These are phyloP conservation scores for Persicaria maculosa DNA, from an alignment of 148 eudicot species.

Conservation along the genomic window DNA sequence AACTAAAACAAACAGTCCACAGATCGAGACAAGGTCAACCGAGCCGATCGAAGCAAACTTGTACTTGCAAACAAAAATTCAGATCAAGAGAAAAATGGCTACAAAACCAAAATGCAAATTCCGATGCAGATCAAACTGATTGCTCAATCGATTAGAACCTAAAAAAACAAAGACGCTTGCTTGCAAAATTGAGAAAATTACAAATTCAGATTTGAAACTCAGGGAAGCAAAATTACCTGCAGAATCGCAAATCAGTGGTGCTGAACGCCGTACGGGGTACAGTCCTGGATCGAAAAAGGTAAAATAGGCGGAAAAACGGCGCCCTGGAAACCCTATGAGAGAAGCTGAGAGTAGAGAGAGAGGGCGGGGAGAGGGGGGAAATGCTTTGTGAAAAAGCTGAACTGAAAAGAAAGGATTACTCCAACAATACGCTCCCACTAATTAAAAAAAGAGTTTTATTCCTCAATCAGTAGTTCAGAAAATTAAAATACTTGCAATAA, in stretches of 20 bases:
- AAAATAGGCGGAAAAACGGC: constrained; percentile 26
- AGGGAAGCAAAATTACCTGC: constrained; percentile 27
- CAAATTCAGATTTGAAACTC: constrained; percentile 11
- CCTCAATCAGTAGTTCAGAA: background rate
- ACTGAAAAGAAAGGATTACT: constrained; percentile 11
- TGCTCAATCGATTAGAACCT: background rate
- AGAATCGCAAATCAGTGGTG: constrained; percentile 14
- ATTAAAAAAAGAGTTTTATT: background rate
- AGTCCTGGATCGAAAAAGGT: constrained; percentile 25
- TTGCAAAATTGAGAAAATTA: background rate
- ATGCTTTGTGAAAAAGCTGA: constrained; percentile 6
- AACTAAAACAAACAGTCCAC: constrained; percentile 8
- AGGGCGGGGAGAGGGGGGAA: constrained; percentile 11
- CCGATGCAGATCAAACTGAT: constrained; percentile 6
- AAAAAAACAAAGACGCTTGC: background rate
- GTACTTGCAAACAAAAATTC: background rate
- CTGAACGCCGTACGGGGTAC: constrained; percentile 11
- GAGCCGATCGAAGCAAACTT: constrained; percentile 4
- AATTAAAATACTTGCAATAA: background rate
- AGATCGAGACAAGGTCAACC: constrained; percentile 11
- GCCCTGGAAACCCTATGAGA: constrained; percentile 55
- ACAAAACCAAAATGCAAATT: background rate
- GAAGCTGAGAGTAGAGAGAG: constrained; percentile 21
- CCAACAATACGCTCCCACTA: constrained; percentile 4
- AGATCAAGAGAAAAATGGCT: constrained; percentile 7